Evolutionary conservation across 441 rosid species (phyloP).

Genomic region (Flueggea neowawraea): DNA sequence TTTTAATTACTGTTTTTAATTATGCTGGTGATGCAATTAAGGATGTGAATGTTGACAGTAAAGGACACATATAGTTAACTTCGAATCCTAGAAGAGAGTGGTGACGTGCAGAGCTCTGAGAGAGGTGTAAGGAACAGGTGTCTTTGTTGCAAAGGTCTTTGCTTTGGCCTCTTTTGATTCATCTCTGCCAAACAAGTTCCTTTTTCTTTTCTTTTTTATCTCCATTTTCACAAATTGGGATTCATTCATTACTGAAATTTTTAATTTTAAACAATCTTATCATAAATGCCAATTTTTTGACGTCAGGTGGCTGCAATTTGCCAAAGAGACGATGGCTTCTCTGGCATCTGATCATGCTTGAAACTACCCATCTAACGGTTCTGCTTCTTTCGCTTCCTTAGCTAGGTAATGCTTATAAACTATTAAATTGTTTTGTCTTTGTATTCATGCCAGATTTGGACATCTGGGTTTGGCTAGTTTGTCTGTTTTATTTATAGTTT

Average conservation of each 20-base stretch:
- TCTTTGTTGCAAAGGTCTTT: conserved; percentile 28
- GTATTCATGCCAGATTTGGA: conserved; percentile 24
- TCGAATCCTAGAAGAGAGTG: conserved; percentile 6
- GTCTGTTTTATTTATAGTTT: conserved; percentile 4
- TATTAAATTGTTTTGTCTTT: conserved; percentile 15
- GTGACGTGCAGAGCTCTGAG: conserved; percentile 35
- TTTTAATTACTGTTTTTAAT: not conserved
- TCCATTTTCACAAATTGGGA: not conserved
- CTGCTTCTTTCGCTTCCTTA: conserved; percentile 29
- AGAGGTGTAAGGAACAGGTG: conserved; percentile 42
- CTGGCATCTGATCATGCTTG: conserved; percentile 23
- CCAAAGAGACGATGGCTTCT: conserved; percentile 26
- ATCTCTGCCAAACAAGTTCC: not conserved
- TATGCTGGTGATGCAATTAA: not conserved
- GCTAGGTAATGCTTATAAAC: conserved; percentile 16
- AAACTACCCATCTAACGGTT: conserved; percentile 22
- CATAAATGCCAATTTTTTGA: conserved; percentile 19
- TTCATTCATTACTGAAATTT: not conserved
- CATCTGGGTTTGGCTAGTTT: conserved; percentile 21
- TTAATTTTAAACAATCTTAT: not conserved
- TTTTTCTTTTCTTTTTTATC: conserved; percentile 11
- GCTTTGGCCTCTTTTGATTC: conserved; percentile 12
- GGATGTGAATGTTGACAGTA: conserved; percentile 9
- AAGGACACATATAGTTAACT: not conserved
- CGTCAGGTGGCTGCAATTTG: conserved; percentile 32